Percentiles rank a stretch among this genome's conserved stretches.
Evolutionary conservation across 345 rosid species (phyloP).

Genomic region (Nasturtium officinale): DNA sequence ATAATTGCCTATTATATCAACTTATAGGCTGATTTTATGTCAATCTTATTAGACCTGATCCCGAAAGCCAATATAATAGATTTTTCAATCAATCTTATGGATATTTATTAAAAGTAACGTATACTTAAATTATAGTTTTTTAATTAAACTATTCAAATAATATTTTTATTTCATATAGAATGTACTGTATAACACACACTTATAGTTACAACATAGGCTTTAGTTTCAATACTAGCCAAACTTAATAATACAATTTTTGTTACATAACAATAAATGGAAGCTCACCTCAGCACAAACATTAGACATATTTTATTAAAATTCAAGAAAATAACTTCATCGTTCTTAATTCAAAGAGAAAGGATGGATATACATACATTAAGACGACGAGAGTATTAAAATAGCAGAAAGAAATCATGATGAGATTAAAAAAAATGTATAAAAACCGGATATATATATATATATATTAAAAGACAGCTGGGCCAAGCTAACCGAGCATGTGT

Average conservation of each 20-base stretch:
- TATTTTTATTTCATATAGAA: too few species aligned
- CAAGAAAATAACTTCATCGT: not conserved
- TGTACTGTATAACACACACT: not conserved
- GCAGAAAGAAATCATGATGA: not conserved
- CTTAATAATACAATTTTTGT: not conserved
- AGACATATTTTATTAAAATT: not conserved
- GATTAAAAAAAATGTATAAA: not conserved
- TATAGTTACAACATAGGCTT: not conserved
- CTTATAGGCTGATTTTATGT: too few species aligned
- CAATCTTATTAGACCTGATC: too few species aligned
- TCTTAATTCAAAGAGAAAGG: not conserved
- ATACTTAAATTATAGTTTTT: too few species aligned
- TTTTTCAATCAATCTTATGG: too few species aligned
- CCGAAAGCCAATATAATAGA: too few species aligned
- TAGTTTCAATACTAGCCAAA: not conserved
- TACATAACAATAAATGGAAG: not conserved
- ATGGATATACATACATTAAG: not conserved
- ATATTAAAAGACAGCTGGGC: slow-evolving; percentile 14
- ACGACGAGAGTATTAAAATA: not conserved
- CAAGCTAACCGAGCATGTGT: slow-evolving; percentile 34
- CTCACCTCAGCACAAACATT: not conserved
- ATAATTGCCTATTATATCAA: too few species aligned
- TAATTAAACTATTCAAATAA: too few species aligned
- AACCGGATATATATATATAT: not conserved
- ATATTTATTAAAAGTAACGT: too few species aligned